Percentiles rank a stretch among this genome's conserved stretches.
phyloP scores from a whole-genome alignment of 129 eudicot species.

The Lactuca sativa region DNA sequence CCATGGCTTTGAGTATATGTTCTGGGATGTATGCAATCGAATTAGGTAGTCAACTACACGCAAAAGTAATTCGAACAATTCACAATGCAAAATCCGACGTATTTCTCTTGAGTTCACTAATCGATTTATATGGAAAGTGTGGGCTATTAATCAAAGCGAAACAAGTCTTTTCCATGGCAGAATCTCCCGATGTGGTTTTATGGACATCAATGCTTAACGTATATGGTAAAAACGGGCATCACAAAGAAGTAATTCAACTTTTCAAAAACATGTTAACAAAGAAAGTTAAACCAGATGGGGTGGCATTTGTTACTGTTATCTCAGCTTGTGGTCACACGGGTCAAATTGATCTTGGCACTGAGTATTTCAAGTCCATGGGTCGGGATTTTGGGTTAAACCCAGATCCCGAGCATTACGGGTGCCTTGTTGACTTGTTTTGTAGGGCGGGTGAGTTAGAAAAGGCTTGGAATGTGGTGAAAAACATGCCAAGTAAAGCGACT shows the following conservation, averaged over 20 bases:
- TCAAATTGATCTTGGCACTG: conserved; percentile 63
- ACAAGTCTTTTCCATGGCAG: conserved; percentile 46
- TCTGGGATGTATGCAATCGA: conserved; percentile 47
- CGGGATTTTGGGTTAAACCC: conserved; percentile 50
- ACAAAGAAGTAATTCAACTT: conserved; percentile 45
- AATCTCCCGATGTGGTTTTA: conserved; percentile 61
- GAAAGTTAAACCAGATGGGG: conserved; percentile 71
- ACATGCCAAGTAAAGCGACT: conserved; percentile 42
- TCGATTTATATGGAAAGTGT: conserved; percentile 75
- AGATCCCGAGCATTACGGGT: conserved; percentile 70
- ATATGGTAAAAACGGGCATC: conserved; percentile 64
- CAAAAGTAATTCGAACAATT: conserved; percentile 35
- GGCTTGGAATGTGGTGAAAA: conserved; percentile 63
- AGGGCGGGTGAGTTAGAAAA: conserved; percentile 79
- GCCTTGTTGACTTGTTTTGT: conserved; percentile 74
- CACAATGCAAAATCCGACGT: conserved; percentile 47
- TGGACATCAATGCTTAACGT: conserved; percentile 88
- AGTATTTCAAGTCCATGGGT: conserved; percentile 60
- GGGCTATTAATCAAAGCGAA: conserved; percentile 55
- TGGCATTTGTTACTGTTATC: conserved; percentile 60
- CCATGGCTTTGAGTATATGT: conserved; percentile 56
- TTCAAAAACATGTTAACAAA: conserved; percentile 53
- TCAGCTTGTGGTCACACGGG: conserved; percentile 84
- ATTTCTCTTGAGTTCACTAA: conserved; percentile 58
- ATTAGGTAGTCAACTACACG: conserved; percentile 71